These are phyloP conservation scores for Penicillium salamii DNA, from an alignment of 495 filamentous ascomycete species.

Conservation along the genomic window DNA sequence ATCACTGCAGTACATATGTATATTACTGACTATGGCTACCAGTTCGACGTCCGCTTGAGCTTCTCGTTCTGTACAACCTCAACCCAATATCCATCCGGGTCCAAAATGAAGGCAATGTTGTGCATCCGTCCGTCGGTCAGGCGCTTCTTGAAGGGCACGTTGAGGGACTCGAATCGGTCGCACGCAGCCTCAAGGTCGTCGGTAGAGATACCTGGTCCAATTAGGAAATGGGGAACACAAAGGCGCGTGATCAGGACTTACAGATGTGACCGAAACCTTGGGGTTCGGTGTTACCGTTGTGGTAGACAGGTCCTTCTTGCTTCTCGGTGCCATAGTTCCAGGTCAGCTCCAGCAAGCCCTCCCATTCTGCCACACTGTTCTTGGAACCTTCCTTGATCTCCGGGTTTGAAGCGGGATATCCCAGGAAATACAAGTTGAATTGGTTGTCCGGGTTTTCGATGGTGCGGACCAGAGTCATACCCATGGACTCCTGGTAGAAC, in stretches of 20 bases:
- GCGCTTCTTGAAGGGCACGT: slow-evolving; percentile 90
- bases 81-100: slow-evolving; percentile 92
- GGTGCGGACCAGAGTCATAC: slow-evolving; percentile 78
- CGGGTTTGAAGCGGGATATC: slow-evolving; percentile 57
- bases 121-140: slow-evolving; percentile 90
- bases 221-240: slow-evolving; percentile 62
- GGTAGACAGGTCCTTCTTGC: slow-evolving; percentile 78
- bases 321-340: slow-evolving; percentile 98
- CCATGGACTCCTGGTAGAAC: slow-evolving; percentile 88
- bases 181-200: slow-evolving; percentile 87
- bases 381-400: slow-evolving; percentile 47
- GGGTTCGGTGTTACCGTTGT: slow-evolving; percentile 86
- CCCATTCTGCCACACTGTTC: slow-evolving; percentile 62
- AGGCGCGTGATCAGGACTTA: slow-evolving; percentile 60
- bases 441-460: slow-evolving; percentile 63
- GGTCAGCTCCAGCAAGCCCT: slow-evolving; percentile 86
- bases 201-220: slow-evolving; percentile 65
- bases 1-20: too few species aligned
- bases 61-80: slow-evolving; percentile 77
- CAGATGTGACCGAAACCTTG: slow-evolving; percentile 94
- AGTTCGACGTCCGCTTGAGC: slow-evolving; percentile 47
- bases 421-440: slow-evolving; percentile 93
- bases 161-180: slow-evolving; percentile 73
- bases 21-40: too few species aligned
- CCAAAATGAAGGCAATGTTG: slow-evolving; percentile 89